Evolutionary conservation across 176 grass and related monocot genomes (phyloP).

Genomic region (Cymbopogon citratus): DNA sequence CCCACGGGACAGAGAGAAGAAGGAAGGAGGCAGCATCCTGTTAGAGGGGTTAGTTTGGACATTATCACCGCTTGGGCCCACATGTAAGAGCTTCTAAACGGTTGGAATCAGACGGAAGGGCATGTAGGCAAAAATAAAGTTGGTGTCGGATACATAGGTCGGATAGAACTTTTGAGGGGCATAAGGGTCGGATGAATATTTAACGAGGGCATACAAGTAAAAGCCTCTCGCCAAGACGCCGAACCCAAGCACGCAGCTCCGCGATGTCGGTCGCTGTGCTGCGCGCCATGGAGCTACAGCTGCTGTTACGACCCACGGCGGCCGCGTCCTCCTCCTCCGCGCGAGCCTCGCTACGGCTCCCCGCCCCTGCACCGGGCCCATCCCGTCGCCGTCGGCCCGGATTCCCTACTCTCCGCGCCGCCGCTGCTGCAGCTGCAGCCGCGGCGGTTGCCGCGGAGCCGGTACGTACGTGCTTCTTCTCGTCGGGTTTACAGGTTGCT

Average conservation of each 20-base stretch:
- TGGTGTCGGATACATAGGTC: too few species aligned
- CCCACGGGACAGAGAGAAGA: too few species aligned
- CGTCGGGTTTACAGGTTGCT: not conserved
- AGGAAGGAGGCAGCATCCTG: too few species aligned
- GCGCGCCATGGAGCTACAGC: constrained; percentile 33
- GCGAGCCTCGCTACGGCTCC: constrained; percentile 1
- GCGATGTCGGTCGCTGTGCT: not conserved
- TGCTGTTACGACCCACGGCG: constrained; percentile 1
- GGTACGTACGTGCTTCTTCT: constrained; percentile 25
- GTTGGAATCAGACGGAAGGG: too few species aligned
- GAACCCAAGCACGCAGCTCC: not conserved
- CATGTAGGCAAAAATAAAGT: too few species aligned
- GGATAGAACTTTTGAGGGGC: too few species aligned
- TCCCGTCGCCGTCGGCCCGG: not conserved
- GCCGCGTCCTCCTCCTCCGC: constrained; percentile 1
- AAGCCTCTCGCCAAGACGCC: not conserved
- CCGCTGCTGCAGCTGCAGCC: not conserved
- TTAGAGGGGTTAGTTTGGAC: too few species aligned
- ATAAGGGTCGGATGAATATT: too few species aligned
- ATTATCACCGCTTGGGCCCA: too few species aligned
- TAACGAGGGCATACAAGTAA: too few species aligned
- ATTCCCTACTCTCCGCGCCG: constrained; percentile 18
- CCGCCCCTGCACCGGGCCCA: not conserved
- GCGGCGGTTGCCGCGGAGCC: constrained; percentile 29
- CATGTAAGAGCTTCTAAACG: too few species aligned